phyloP scores from a whole-genome alignment of 768 basidiomycete genomes.

The Kwoniella dejecticola region DNA sequence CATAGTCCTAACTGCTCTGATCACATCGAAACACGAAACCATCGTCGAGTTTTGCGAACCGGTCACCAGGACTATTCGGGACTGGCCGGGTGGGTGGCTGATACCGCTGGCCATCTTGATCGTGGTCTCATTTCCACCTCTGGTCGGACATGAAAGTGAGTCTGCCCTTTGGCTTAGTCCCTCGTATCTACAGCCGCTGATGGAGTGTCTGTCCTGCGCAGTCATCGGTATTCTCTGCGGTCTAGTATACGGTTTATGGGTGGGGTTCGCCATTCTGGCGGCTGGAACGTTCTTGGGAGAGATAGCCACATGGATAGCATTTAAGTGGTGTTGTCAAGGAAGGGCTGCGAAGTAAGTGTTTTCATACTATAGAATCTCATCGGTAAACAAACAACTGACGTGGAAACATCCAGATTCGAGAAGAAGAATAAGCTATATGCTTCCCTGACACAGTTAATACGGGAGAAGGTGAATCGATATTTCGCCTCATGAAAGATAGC shows the following conservation, averaged over 20 bases:
- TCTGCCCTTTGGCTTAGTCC: background rate
- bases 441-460: constrained; percentile 47
- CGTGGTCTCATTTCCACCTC: constrained; percentile 48
- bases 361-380: too few relatives aligned
- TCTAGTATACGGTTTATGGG: constrained; percentile 45
- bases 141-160: constrained; percentile 48
- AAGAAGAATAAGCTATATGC: constrained; percentile 53
- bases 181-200: background rate
- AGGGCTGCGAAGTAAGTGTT: constrained; percentile 45
- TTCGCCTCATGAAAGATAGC: background rate
- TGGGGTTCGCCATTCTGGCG: constrained; percentile 49
- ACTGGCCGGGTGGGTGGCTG: constrained; percentile 50
- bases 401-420: constrained; percentile 50
- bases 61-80: constrained; percentile 30
- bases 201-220: background rate
- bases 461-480: constrained; percentile 42
- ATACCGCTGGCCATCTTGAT: constrained; percentile 41
- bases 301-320: constrained; percentile 49
- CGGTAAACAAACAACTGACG: too few relatives aligned
- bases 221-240: constrained; percentile 50
- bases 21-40: constrained; percentile 44
- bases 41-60: constrained; percentile 45
- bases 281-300: constrained; percentile 53
- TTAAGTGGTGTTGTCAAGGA: constrained; percentile 50
- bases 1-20: constrained; percentile 38